These are phyloP conservation scores for Tuber magnatum DNA, from an alignment of 495 filamentous ascomycete species.

Conservation along the genomic window DNA sequence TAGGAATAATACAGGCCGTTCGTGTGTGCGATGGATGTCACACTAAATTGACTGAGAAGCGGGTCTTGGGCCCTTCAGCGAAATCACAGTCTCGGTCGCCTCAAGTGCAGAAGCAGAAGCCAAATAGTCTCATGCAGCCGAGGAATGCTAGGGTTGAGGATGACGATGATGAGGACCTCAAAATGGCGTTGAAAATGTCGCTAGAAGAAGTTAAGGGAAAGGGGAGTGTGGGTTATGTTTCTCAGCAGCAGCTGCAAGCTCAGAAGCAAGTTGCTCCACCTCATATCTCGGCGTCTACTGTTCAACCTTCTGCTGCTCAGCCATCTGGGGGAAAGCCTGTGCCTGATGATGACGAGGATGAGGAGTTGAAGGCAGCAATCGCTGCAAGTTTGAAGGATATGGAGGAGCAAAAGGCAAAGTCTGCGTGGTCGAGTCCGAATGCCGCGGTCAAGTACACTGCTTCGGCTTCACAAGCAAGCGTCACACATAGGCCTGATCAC, in stretches of 20 bases:
- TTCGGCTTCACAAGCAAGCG: constrained; percentile 44
- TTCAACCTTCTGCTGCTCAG: constrained; percentile 43
- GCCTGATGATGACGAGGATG: constrained; percentile 70
- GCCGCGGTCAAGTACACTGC: constrained; percentile 40
- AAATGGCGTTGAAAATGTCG: constrained; percentile 89
- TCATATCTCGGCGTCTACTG: constrained; percentile 36
- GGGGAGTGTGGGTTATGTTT: constrained; percentile 57
- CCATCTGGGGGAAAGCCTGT: constrained; percentile 41
- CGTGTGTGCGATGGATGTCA: constrained; percentile 97
- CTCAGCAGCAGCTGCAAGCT: constrained; percentile 48
- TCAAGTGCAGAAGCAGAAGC: constrained; percentile 25
- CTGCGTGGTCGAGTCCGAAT: constrained; percentile 35
- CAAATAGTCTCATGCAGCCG: constrained; percentile 65
- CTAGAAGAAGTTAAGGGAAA: constrained; percentile 79
- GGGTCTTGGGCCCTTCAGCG: constrained; percentile 41
- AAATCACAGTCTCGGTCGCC: constrained; percentile 30
- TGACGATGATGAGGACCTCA: constrained; percentile 91
- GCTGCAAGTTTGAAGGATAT: constrained; percentile 94
- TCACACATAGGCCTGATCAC: constrained; percentile 62
- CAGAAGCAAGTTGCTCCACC: constrained; percentile 43
- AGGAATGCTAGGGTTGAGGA: constrained; percentile 74
- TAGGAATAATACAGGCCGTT: constrained; percentile 85
- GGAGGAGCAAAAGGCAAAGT: constrained; percentile 91
- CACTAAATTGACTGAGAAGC: constrained; percentile 74
- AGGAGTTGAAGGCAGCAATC: constrained; percentile 90